Conservation (phyloP, 441 rosid species). For the Geranium incanum region DNA sequence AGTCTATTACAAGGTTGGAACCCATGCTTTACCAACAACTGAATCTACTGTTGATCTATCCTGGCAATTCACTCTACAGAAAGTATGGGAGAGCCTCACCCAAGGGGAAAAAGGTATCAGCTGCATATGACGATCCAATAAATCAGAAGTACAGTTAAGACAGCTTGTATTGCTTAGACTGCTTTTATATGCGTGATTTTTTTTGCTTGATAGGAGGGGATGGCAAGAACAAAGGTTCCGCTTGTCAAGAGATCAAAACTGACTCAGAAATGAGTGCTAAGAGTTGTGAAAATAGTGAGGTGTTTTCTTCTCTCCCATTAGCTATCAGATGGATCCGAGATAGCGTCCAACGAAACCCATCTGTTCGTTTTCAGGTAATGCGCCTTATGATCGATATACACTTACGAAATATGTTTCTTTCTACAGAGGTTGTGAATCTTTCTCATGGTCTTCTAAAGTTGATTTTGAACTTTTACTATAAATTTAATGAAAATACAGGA, state of each 20-base stretch:
- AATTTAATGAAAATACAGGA: background rate
- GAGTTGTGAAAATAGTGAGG: conserved; percentile 57
- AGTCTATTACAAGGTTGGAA: conserved; percentile 75
- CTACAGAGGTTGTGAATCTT: background rate
- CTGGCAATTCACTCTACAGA: conserved; percentile 80
- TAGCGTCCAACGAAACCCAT: conserved; percentile 45
- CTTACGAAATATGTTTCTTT: too few relatives aligned
- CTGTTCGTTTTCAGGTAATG: conserved; percentile 66
- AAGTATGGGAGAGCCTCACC: conserved; percentile 74
- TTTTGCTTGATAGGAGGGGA: conserved; percentile 34
- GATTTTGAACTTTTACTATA: background rate
- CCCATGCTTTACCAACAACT: conserved; percentile 36
- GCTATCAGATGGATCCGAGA: conserved; percentile 92
- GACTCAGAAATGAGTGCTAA: conserved; percentile 34
- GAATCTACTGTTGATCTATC: conserved; percentile 75
- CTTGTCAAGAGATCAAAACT: conserved; percentile 42
- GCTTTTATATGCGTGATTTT: conserved; percentile 6
- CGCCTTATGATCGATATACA: background rate
- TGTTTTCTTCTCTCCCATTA: conserved; percentile 76
- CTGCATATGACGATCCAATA: background rate
- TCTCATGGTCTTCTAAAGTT: background rate
- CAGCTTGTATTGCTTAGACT: conserved; percentile 9
- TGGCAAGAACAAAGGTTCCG: conserved; percentile 34
- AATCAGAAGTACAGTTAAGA: background rate
- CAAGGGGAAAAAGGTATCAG: conserved; percentile 51